A percentile compares a stretch with the other conserved stretches of the same genome.
phyloP scores from a whole-genome alignment of 2,329 filamentous ascomycete genomes.

The Alternaria conjuncta region DNA sequence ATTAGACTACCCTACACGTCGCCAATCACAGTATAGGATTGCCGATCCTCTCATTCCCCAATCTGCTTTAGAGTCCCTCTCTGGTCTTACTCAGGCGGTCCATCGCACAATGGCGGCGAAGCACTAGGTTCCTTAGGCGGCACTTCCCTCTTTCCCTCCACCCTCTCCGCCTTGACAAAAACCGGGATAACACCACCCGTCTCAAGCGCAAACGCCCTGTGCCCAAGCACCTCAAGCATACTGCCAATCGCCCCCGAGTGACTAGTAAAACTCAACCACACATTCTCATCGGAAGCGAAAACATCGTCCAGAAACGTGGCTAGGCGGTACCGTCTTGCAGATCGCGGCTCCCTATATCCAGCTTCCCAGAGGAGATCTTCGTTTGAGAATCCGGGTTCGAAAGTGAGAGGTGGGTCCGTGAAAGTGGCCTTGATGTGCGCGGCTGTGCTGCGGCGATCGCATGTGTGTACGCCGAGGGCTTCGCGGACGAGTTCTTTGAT shows the following conservation, averaged over 20 bases:
- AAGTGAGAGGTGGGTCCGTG: constrained; percentile 53
- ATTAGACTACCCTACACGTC: not conserved
- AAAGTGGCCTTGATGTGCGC: constrained; percentile 59
- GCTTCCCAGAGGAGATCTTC: constrained; percentile 60
- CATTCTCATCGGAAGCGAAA: constrained; percentile 55
- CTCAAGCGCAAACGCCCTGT: constrained; percentile 64
- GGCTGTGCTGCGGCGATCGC: constrained; percentile 65
- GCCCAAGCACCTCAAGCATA: constrained; percentile 62
- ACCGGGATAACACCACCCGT: constrained; percentile 74
- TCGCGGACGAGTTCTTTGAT: constrained; percentile 72
- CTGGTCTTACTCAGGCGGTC: constrained; percentile 16
- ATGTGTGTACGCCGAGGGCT: constrained; percentile 71
- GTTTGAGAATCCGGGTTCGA: constrained; percentile 68
- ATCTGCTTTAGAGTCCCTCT: not conserved
- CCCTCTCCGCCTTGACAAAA: constrained; percentile 64
- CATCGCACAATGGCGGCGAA: constrained; percentile 37
- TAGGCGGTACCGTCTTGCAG: constrained; percentile 34
- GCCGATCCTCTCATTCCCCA: not conserved
- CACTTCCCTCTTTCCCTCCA: constrained; percentile 38
- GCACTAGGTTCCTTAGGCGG: constrained; percentile 43
- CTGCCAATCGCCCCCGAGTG: constrained; percentile 66
- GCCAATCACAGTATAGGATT: not conserved
- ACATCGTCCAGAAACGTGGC: constrained; percentile 58
- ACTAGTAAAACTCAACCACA: constrained; percentile 61
- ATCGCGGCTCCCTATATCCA: constrained; percentile 38